Conservation (phyloP, 805 yeast species). For the Sporopachydermia lactativora region DNA sequence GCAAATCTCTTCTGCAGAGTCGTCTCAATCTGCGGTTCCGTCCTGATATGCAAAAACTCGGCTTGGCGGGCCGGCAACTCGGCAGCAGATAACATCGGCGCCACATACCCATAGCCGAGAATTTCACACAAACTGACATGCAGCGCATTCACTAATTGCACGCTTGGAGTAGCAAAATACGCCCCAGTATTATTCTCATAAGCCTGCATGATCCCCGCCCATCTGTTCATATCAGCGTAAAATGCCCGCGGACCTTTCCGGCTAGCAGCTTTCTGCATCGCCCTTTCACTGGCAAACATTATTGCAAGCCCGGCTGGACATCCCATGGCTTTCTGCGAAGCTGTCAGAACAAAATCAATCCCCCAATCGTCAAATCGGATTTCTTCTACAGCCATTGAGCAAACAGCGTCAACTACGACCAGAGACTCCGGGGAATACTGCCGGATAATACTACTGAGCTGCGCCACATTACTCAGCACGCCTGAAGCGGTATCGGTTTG, state of each 20-base stretch:
- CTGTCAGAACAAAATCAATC: constrained; percentile 75
- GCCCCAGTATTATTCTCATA: constrained; percentile 70
- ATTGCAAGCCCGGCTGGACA: constrained; percentile 87
- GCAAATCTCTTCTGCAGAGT: constrained; percentile 47
- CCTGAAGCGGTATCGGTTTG: constrained; percentile 97
- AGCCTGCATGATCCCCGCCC: constrained; percentile 82
- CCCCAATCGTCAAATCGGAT: constrained; percentile 84
- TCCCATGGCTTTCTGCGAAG: constrained; percentile 92
- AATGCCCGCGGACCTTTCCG: constrained; percentile 29
- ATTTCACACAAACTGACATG: constrained; percentile 65
- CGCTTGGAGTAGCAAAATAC: constrained; percentile 96
- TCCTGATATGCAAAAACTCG: neutral
- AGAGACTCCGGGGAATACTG: constrained; percentile 64
- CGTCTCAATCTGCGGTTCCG: constrained; percentile 4
- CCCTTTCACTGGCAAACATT: constrained; percentile 62
- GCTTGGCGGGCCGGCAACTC: neutral
- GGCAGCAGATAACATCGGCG: neutral
- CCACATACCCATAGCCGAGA: constrained; percentile 26
- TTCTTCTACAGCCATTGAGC: constrained; percentile 84
- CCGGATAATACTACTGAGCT: constrained; percentile 47
- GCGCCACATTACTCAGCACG: constrained; percentile 62
- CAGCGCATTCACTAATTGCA: constrained; percentile 72
- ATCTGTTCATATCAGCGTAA: constrained; percentile 62
- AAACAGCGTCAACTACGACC: constrained; percentile 85
- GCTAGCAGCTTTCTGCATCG: constrained; percentile 46